phyloP scores from a whole-genome alignment of 306 rosid species.

The Gastrolobium bilobum region DNA sequence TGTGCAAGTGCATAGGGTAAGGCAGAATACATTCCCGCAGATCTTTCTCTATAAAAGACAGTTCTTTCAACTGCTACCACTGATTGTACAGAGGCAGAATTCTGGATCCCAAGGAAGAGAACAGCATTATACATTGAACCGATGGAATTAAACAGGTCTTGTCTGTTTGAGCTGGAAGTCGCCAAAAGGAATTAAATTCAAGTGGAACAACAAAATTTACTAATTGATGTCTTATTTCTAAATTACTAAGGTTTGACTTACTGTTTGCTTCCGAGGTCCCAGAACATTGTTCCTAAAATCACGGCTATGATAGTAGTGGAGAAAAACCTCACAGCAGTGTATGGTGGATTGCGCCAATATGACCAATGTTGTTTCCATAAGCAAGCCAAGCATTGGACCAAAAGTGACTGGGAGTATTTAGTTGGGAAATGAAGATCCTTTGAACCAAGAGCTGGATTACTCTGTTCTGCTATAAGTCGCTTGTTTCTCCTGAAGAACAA shows the following conservation, averaged over 20 bases:
- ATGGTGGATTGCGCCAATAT: slow-evolving; percentile 65
- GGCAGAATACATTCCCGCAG: slow-evolving; percentile 89
- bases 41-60: slow-evolving; percentile 85
- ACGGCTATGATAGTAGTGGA: slow-evolving; percentile 57
- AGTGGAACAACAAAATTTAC: not conserved
- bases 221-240: not conserved
- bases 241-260: slow-evolving; percentile 44
- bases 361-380: slow-evolving; percentile 82
- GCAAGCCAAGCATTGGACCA: slow-evolving; percentile 77
- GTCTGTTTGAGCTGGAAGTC: slow-evolving; percentile 57
- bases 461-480: slow-evolving; percentile 64
- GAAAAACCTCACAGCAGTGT: slow-evolving; percentile 63
- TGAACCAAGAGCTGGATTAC: slow-evolving; percentile 61
- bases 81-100: slow-evolving; percentile 73
- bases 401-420: slow-evolving; percentile 68
- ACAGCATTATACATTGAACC: slow-evolving; percentile 78
- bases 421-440: slow-evolving; percentile 72
- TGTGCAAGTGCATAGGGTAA: slow-evolving; percentile 79
- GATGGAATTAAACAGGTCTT: slow-evolving; percentile 70
- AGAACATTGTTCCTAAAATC: slow-evolving; percentile 67
- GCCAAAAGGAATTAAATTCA: slow-evolving; percentile 34
- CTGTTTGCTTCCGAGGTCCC: slow-evolving; percentile 71
- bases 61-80: slow-evolving; percentile 83
- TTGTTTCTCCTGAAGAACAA: slow-evolving; percentile 76
- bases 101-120: slow-evolving; percentile 74